phyloP scores from a whole-genome alignment of 2,329 filamentous ascomycete species.

The Amesomyces nigricolor region DNA sequence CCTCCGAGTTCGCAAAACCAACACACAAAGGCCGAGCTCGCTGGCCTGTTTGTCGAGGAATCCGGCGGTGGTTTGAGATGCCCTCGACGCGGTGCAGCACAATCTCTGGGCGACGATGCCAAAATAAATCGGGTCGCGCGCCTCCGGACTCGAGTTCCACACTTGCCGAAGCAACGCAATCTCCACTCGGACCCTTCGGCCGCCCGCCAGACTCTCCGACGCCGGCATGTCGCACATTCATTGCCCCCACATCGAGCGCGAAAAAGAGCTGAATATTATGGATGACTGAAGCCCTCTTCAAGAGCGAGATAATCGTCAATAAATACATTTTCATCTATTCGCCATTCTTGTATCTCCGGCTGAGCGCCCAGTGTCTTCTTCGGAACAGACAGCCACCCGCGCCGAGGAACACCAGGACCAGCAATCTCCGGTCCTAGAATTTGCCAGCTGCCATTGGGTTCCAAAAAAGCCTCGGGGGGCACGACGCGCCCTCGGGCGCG shows the following conservation, averaged over 20 bases:
- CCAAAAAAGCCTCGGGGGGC: slow-evolving; percentile 1
- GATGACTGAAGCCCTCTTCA: too few relatives aligned
- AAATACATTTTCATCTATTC: too few relatives aligned
- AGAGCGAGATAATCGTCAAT: too few relatives aligned
- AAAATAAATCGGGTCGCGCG: slow-evolving; percentile 8
- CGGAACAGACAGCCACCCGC: background rate
- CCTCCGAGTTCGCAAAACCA: too few relatives aligned
- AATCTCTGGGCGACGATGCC: background rate
- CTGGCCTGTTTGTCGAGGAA: too few relatives aligned
- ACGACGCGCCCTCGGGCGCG: slow-evolving; percentile 13
- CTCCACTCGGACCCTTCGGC: slow-evolving; percentile 14
- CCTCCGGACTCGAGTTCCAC: slow-evolving; percentile 16
- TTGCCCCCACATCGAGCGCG: background rate
- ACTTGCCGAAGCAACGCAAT: slow-evolving; percentile 16
- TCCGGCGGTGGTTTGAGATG: background rate
- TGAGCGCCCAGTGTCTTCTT: too few relatives aligned
- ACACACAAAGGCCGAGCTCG: too few relatives aligned
- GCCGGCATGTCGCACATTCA: slow-evolving; percentile 8
- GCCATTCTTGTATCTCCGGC: too few relatives aligned
- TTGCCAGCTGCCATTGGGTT: background rate
- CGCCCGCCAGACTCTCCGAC: slow-evolving; percentile 11
- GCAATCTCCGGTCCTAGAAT: slow-evolving; percentile 10
- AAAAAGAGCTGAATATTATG: too few relatives aligned
- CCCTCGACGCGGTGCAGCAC: background rate
- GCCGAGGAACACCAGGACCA: background rate